These are phyloP conservation scores for Thielaviopsis musarum DNA, from an alignment of 2,329 filamentous ascomycete species.

Conservation along the genomic window DNA sequence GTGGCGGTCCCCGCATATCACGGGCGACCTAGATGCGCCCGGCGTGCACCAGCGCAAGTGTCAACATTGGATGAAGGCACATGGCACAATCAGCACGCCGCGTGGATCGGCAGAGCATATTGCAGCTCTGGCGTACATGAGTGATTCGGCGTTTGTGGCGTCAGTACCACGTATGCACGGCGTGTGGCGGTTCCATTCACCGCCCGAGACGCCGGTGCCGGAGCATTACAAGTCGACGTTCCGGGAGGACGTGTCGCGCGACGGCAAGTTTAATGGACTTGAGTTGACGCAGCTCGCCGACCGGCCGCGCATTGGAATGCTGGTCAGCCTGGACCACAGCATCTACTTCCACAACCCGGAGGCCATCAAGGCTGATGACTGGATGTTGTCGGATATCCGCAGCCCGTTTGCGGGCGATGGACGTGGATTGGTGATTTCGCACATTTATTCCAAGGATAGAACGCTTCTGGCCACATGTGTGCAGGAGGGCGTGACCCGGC, in stretches of 20 bases:
- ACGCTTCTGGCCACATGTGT: conserved; percentile 61
- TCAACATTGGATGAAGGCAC: conserved; percentile 57
- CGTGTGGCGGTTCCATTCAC: conserved; percentile 54
- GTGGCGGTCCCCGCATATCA: conserved; percentile 26
- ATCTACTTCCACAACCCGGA: conserved; percentile 51
- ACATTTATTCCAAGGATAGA: conserved; percentile 55
- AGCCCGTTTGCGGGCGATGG: conserved; percentile 68
- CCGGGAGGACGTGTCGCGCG: conserved; percentile 7
- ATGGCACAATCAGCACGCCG: conserved; percentile 53
- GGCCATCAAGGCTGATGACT: conserved; percentile 46
- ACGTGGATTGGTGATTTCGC: conserved; percentile 57
- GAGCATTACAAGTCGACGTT: conserved; percentile 3
- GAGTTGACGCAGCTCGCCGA: conserved; percentile 30
- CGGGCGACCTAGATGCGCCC: conserved; percentile 23
- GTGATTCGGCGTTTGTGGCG: conserved; percentile 83
- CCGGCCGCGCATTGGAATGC: conserved; percentile 57
- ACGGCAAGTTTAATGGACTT: conserved; percentile 21
- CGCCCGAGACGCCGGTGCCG: conserved; percentile 21
- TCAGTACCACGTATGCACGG: conserved; percentile 69
- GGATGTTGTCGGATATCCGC: conserved; percentile 68
- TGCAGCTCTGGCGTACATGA: conserved; percentile 81
- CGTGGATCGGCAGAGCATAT: conserved; percentile 71
- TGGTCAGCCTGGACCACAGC: conserved; percentile 64
- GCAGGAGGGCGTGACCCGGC: conserved; percentile 41
- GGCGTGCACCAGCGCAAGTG: conserved; percentile 49